Evolutionary conservation across 495 filamentous ascomycete genomes (phyloP), one percentile per base, ranked within the genome.

Genomic region (Neurospora sp.): DNA sequence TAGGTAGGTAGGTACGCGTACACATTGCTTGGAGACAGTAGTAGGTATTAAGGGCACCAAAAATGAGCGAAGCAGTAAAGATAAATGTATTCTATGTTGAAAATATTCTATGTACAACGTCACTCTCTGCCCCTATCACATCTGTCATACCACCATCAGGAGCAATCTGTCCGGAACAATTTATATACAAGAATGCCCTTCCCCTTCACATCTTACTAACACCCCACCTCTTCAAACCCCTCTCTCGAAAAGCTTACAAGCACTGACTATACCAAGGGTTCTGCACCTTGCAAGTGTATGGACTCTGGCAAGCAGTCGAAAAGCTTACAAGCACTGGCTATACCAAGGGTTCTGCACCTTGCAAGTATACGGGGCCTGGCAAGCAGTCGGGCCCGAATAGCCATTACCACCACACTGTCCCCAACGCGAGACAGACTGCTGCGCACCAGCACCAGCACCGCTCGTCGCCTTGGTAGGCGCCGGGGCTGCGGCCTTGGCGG

Each of bases 331-430:
- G 70, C 83, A 81, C 77, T 86, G 84, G 42, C 73, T 77, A 73
- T 86, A 85, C 69, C 74, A 86, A 37, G 80, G 70, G 71, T 84
- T 84, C 70, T 70, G 68, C 27, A 73, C 70, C 20, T 74, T 74
- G 80, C 84, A 86, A 20, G 81, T 83, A 27, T 75, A 86, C 9
- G 81, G 81, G 70, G 78, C 78, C 71, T 72, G 77, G 75, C 84
- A 86, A 38, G 38, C 44, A n/a, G 82, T 85, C 2, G 80, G 72
- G 35, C 84, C 84, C 2, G 72, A 75, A 77, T 78, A 86, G 9
- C 76, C 75, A 4, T 69, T 70, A 10, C 83, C 84, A 41, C 82
- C 83, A 71, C 84, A 86, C 76, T 86, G 84, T 12, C 74, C 81
- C 75, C 81, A 86, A 44, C 72, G 75, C 4, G 73, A 37, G 35